These are phyloP conservation scores for Sphaerulina musiva DNA, from an alignment of 2,329 filamentous ascomycete genomes.

Conservation along the genomic window DNA sequence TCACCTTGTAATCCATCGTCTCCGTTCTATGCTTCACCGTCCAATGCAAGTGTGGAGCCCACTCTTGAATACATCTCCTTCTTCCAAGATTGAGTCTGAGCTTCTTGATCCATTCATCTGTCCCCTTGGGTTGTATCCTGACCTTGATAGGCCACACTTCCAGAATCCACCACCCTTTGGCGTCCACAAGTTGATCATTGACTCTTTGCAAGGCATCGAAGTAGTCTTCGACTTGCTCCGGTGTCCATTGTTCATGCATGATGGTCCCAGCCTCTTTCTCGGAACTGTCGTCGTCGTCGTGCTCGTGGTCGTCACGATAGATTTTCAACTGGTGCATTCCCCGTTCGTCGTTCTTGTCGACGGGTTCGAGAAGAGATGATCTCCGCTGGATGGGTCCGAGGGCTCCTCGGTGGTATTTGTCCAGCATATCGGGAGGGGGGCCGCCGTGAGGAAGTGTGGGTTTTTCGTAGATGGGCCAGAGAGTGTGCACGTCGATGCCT, in stretches of 20 bases:
- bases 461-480: constrained; percentile 38
- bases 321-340: constrained; percentile 25
- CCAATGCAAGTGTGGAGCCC: constrained; percentile 41
- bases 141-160: constrained; percentile 42
- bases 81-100: constrained; percentile 37
- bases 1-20: constrained; percentile 34
- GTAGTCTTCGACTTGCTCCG: constrained; percentile 41
- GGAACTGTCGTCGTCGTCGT: constrained; percentile 1
- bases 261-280: constrained; percentile 9
- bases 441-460: constrained; percentile 30
- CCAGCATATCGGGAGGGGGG: constrained; percentile 35
- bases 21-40: constrained; percentile 37
- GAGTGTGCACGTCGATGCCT: constrained; percentile 39
- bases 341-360: constrained; percentile 18
- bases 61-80: constrained; percentile 35
- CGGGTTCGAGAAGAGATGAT: constrained; percentile 18
- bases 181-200: constrained; percentile 38
- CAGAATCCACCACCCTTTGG: constrained; percentile 41
- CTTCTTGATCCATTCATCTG: constrained; percentile 36
- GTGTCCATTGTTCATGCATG: constrained; percentile 27
- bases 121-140: constrained; percentile 29
- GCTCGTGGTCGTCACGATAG: constrained; percentile 9
- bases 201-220: constrained; percentile 39
- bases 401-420: constrained; percentile 33
- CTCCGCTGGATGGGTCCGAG: constrained; percentile 33